Evolutionary conservation across 1,284 basidiomycete species (phyloP).

Genomic region (Puccinia hordei): DNA sequence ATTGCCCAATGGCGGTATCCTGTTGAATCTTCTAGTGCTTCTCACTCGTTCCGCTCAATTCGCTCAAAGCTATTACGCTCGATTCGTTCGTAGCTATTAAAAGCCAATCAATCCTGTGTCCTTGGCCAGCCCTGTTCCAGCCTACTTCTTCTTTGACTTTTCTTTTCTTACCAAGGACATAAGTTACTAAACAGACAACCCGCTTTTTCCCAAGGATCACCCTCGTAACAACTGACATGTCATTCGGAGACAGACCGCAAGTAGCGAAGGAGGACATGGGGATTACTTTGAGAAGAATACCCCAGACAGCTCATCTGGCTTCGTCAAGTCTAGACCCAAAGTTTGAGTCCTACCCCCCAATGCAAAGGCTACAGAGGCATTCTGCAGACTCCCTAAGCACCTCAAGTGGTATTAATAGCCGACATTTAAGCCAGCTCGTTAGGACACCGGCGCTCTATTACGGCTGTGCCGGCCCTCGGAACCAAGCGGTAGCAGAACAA

Average conservation of each 20-base stretch:
- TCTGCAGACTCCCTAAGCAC: slow-evolving; percentile 2
- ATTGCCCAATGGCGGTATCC: neutral
- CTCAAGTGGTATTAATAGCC: neutral
- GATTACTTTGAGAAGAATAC: neutral
- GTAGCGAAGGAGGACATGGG: neutral
- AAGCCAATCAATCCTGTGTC: neutral
- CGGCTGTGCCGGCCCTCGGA: neutral
- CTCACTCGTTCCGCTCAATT: neutral
- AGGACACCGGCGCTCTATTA: slow-evolving; percentile 17
- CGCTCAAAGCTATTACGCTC: too few relatives aligned
- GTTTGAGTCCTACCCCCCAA: neutral
- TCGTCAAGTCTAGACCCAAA: neutral
- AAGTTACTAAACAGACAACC: neutral
- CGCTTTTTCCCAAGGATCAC: neutral
- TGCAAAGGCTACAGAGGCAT: neutral
- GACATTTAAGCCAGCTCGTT: neutral
- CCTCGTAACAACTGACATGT: neutral
- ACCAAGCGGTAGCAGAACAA: neutral
- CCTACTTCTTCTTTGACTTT: neutral
- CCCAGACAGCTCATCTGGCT: neutral
- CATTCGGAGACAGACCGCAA: neutral
- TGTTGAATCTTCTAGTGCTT: neutral
- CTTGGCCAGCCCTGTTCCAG: neutral
- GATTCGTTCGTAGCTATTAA: neutral
- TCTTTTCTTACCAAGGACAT: neutral